These are phyloP conservation scores for Omphalotus olearius DNA, from an alignment of 1,284 basidiomycete genomes.

Conservation along the genomic window DNA sequence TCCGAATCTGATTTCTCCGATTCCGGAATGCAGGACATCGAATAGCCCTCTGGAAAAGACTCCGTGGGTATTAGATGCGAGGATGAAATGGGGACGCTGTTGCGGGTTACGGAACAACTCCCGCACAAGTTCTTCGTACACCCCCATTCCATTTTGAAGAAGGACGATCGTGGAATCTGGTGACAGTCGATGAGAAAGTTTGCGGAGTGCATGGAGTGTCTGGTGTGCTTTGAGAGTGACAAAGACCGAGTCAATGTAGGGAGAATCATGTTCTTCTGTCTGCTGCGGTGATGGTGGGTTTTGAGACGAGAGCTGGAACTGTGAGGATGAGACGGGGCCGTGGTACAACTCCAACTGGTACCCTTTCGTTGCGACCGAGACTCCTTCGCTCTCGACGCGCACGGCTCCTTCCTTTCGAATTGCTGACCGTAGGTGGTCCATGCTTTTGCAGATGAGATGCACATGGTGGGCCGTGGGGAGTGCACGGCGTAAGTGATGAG, in stretches of 20 bases:
- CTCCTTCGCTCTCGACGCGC: slow-evolving; percentile 45
- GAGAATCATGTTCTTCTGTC: slow-evolving; percentile 9
- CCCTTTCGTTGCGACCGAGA: slow-evolving; percentile 34
- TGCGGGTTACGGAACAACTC: slow-evolving; percentile 71
- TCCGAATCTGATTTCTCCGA: slow-evolving; percentile 75
- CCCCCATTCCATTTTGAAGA: slow-evolving; percentile 89
- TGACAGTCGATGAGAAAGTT: slow-evolving; percentile 63
- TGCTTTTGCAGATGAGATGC: slow-evolving; percentile 61
- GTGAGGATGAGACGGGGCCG: slow-evolving; percentile 13
- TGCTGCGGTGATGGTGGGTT: background rate
- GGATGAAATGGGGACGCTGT: slow-evolving; percentile 80
- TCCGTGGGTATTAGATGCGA: slow-evolving; percentile 84
- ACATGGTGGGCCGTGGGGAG: slow-evolving; percentile 53
- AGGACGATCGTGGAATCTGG: slow-evolving; percentile 81
- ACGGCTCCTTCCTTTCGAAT: slow-evolving; percentile 30
- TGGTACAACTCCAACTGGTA: slow-evolving; percentile 47
- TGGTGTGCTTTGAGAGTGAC: slow-evolving; percentile 79
- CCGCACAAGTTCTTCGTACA: slow-evolving; percentile 76
- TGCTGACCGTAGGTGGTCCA: slow-evolving; percentile 29
- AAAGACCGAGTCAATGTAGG: slow-evolving; percentile 70
- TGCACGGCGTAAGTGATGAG: slow-evolving; percentile 69
- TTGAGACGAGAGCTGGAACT: background rate
- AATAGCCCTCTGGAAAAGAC: slow-evolving; percentile 49
- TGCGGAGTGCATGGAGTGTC: slow-evolving; percentile 55
- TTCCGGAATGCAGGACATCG: slow-evolving; percentile 69